phyloP scores from a whole-genome alignment of 2,329 filamentous ascomycete species.

The Hymenoscyphus occultus region DNA sequence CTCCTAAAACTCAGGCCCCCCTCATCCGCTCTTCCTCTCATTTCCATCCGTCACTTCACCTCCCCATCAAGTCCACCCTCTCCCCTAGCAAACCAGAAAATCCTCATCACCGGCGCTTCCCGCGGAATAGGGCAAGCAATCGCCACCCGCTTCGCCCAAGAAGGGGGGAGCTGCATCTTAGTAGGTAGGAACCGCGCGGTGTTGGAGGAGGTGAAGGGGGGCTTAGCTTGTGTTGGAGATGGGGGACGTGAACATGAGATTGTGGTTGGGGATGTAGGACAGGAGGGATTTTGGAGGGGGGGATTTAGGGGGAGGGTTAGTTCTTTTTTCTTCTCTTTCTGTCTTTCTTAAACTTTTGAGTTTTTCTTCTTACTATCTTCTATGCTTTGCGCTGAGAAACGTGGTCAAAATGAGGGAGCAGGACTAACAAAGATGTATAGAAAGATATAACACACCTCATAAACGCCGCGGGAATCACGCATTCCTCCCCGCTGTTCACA shows the following conservation, averaged over 20 bases:
- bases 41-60: not conserved
- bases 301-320: constrained; percentile 26
- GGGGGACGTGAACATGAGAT: constrained; percentile 19
- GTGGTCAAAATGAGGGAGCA: not conserved
- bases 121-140: constrained; percentile 69
- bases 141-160: constrained; percentile 59
- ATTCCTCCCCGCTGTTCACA: constrained; percentile 60
- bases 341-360: not conserved
- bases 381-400: not conserved
- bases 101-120: constrained; percentile 62
- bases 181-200: constrained; percentile 56
- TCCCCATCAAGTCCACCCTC: not conserved
- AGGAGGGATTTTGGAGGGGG: constrained; percentile 29
- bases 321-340: not conserved
- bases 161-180: constrained; percentile 59
- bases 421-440: constrained; percentile 11
- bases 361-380: not conserved
- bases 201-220: constrained; percentile 60
- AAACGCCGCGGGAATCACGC: constrained; percentile 75
- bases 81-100: not conserved
- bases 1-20: not conserved
- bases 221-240: constrained; percentile 9
- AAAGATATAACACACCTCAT: constrained; percentile 58
- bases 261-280: constrained; percentile 33
- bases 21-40: too few species aligned